Conservation (phyloP, 257 asterid genomes). For the Solanum tarijense region DNA sequence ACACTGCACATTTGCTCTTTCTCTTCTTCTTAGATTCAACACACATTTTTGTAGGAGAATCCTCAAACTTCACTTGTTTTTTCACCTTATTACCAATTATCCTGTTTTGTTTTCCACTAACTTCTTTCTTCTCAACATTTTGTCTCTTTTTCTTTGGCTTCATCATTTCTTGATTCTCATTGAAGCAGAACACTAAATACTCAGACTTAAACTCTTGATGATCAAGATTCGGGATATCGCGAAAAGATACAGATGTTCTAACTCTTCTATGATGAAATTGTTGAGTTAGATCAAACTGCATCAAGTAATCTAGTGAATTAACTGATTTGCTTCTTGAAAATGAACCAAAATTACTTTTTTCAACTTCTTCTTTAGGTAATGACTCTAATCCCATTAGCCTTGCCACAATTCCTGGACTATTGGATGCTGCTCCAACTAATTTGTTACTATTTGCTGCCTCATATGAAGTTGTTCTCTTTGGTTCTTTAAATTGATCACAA, state of each 20-base stretch:
- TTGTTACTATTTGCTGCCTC: neutral
- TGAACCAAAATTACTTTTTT: slow-evolving; percentile 23
- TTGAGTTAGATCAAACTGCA: slow-evolving; percentile 17
- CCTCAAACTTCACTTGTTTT: slow-evolving; percentile 9
- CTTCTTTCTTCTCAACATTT: neutral
- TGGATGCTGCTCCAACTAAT: neutral
- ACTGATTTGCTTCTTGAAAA: slow-evolving; percentile 44
- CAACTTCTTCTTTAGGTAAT: slow-evolving; percentile 14
- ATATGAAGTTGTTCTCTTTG: neutral
- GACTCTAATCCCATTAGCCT: slow-evolving; percentile 58
- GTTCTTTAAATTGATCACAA: slow-evolving; percentile 18
- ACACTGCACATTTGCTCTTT: slow-evolving; percentile 1
- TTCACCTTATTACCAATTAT: slow-evolving; percentile 11
- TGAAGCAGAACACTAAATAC: neutral
- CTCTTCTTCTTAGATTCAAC: slow-evolving; percentile 11
- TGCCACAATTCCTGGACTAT: slow-evolving; percentile 48
- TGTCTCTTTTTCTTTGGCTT: neutral
- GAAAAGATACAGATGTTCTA: slow-evolving; percentile 37
- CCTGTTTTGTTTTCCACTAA: neutral
- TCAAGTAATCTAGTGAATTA: slow-evolving; percentile 37
- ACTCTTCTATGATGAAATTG: slow-evolving; percentile 35
- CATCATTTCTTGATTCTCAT: neutral
- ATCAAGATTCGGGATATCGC: slow-evolving; percentile 9
- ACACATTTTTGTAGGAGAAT: slow-evolving; percentile 4
- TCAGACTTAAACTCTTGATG: neutral